phyloP scores from a whole-genome alignment of 2,329 filamentous ascomycete species.

The Ceratocystis ficicola region DNA sequence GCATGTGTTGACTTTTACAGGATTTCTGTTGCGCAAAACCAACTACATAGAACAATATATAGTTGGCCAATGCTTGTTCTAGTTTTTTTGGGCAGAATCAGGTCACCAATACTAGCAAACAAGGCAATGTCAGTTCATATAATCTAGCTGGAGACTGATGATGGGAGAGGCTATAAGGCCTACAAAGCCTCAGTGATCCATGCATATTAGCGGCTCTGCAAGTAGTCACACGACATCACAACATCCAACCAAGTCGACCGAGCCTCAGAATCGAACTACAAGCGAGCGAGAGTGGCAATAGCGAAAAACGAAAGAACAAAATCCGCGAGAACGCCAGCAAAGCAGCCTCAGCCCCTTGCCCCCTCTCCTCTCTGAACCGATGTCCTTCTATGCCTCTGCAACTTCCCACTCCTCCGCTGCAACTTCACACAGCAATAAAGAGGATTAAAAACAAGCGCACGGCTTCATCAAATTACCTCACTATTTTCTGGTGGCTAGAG shows the following conservation, averaged over 20 bases:
- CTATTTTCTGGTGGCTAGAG: background rate
- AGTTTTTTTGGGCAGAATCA: background rate
- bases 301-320: too few relatives aligned
- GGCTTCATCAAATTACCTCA: conserved; percentile 1
- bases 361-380: background rate
- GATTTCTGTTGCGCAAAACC: background rate
- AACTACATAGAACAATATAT: conserved; percentile 3
- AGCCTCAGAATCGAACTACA: too few relatives aligned
- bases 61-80: conserved; percentile 1
- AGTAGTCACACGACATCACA: too few relatives aligned
- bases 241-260: too few relatives aligned
- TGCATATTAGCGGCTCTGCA: background rate
- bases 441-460: background rate
- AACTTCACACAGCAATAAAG: background rate
- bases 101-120: background rate
- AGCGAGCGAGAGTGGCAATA: too few relatives aligned
- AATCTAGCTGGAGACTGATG: background rate
- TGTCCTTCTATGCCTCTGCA: background rate
- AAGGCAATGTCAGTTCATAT: background rate
- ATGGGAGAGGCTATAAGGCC: background rate
- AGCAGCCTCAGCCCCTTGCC: background rate
- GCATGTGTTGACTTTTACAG: background rate
- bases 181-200: background rate
- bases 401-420: background rate
- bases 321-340: too few relatives aligned